Evolutionary conservation across 257 asterid genomes (phyloP).

Genomic region (Fraxinus cuspidata): DNA sequence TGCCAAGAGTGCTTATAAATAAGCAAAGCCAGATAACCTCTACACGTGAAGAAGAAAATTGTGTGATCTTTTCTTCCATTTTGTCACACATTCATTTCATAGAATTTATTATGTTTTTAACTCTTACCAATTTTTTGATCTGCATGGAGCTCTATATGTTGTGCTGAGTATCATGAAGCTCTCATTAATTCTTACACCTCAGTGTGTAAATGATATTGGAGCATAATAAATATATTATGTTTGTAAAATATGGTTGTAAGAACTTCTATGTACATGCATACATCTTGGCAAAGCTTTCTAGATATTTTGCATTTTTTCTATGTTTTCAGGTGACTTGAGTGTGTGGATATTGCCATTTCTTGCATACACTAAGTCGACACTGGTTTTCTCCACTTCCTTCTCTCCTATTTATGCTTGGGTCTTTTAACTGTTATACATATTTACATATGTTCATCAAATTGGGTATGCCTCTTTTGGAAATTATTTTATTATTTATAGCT

Average conservation of each 20-base stretch:
- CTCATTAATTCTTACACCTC: conserved; percentile 1
- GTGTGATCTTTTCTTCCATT: background rate
- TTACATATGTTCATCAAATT: background rate
- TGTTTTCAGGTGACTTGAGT: background rate
- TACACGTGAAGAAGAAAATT: background rate
- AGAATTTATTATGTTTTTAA: background rate
- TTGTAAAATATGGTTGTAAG: background rate
- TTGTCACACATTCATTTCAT: background rate
- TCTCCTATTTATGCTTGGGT: background rate
- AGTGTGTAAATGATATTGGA: background rate
- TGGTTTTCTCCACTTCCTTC: background rate
- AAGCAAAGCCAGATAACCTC: background rate
- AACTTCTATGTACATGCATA: conserved; percentile 3
- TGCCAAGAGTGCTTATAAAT: background rate
- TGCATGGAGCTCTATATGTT: background rate
- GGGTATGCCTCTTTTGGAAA: background rate
- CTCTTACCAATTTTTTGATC: background rate
- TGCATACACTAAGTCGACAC: background rate
- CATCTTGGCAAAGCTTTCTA: background rate
- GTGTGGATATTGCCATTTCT: background rate
- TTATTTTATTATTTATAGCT: background rate
- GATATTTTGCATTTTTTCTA: background rate
- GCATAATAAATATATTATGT: background rate
- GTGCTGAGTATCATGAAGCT: background rate
- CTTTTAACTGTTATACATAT: background rate